phyloP scores from a whole-genome alignment of 768 basidiomycete species.

The Podaxis sp. region DNA sequence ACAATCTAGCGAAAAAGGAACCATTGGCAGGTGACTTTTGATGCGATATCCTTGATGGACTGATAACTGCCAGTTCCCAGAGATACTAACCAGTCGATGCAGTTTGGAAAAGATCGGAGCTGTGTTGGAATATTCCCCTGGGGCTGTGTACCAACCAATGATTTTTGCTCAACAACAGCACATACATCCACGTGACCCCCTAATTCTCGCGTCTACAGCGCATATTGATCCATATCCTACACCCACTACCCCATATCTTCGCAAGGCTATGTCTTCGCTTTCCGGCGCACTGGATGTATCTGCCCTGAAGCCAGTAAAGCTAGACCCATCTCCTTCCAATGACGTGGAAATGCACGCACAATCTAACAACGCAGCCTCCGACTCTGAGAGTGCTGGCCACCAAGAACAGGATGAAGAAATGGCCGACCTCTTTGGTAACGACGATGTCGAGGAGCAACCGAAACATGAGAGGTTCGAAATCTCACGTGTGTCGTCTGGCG shows the following conservation, averaged over 20 bases:
- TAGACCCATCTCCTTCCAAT: slow-evolving; percentile 16
- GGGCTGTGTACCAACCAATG: neutral
- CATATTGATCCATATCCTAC: slow-evolving; percentile 5
- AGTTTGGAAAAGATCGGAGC: neutral
- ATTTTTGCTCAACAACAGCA: neutral
- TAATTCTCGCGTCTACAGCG: neutral
- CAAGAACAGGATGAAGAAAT: slow-evolving; percentile 50
- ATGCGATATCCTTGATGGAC: slow-evolving; percentile 1
- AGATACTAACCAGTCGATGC: slow-evolving; percentile 8
- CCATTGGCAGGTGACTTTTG: slow-evolving; percentile 9
- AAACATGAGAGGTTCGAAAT: slow-evolving; percentile 46
- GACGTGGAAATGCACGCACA: slow-evolving; percentile 40
- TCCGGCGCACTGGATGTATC: slow-evolving; percentile 50
- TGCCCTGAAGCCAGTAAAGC: slow-evolving; percentile 13
- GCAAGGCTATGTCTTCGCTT: slow-evolving; percentile 48
- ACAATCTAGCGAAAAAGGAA: neutral
- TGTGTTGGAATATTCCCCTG: neutral
- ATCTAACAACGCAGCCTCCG: slow-evolving; percentile 19
- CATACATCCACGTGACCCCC: neutral
- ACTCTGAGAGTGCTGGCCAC: slow-evolving; percentile 24
- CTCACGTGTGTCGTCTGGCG: slow-evolving; percentile 13
- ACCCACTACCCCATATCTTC: neutral
- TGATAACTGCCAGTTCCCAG: slow-evolving; percentile 1
- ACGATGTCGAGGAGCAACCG: slow-evolving; percentile 40
- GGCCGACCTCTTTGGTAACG: slow-evolving; percentile 80